These are phyloP conservation scores for Dactylonectria estremocensis DNA, from an alignment of 2,329 filamentous ascomycete species.

Conservation along the genomic window DNA sequence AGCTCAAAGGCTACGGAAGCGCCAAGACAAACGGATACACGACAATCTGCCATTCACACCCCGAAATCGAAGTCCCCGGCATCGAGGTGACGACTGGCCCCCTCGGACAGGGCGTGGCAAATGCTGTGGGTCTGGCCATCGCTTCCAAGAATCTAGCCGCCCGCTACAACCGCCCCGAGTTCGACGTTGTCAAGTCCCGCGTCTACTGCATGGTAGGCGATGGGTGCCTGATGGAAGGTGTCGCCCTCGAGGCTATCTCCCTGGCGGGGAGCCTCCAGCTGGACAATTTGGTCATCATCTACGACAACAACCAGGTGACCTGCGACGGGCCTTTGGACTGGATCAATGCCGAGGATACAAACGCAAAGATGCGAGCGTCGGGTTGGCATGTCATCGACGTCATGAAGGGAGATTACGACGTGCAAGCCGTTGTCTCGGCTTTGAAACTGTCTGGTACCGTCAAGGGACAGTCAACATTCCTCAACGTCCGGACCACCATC, in stretches of 20 bases:
- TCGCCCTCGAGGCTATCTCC: constrained; percentile 68
- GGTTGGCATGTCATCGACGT: constrained; percentile 69
- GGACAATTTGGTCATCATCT: constrained; percentile 68
- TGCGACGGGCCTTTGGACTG: constrained; percentile 69
- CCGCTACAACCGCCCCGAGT: constrained; percentile 65
- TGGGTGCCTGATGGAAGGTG: constrained; percentile 70
- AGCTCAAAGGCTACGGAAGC: constrained; percentile 65
- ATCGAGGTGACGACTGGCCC: constrained; percentile 72
- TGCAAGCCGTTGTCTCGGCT: constrained; percentile 62
- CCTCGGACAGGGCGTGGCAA: constrained; percentile 70
- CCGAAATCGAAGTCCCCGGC: constrained; percentile 69
- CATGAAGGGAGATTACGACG: constrained; percentile 63
- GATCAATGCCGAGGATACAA: constrained; percentile 68
- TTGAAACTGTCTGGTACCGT: constrained; percentile 57
- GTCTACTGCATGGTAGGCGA: constrained; percentile 71
- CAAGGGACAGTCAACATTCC: constrained; percentile 66
- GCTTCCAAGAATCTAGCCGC: constrained; percentile 68
- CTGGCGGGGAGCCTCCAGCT: constrained; percentile 66
- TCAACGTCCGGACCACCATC: constrained; percentile 72
- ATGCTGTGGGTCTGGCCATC: constrained; percentile 70
- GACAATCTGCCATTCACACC: constrained; percentile 63
- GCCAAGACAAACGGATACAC: constrained; percentile 51
- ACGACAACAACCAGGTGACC: constrained; percentile 72
- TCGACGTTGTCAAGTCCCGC: constrained; percentile 63
- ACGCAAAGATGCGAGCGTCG: constrained; percentile 67